These are phyloP conservation scores for Phytophthora lateralis DNA, from an alignment of 352 stramenopile species.

Conservation along the genomic window DNA sequence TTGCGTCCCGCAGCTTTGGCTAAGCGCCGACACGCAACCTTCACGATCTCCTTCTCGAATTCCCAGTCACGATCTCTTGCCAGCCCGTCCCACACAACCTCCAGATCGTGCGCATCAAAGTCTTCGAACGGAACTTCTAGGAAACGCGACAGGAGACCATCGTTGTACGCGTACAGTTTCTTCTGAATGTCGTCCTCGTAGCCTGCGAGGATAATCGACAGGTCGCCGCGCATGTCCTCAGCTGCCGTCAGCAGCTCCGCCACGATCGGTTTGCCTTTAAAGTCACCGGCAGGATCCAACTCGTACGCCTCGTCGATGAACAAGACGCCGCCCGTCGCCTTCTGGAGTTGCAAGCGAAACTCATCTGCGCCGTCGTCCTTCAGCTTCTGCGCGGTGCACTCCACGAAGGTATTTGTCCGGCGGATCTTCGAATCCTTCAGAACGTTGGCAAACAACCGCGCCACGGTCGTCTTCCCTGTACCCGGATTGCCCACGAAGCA, in stretches of 20 bases:
- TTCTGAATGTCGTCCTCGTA: slow-evolving; percentile 94
- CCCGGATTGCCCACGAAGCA: slow-evolving; percentile 80
- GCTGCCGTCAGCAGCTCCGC: slow-evolving; percentile 88
- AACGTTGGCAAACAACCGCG: slow-evolving; percentile 82
- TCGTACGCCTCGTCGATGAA: slow-evolving; percentile 95
- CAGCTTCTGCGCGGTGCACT: slow-evolving; percentile 69
- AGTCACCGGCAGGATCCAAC: slow-evolving; percentile 79
- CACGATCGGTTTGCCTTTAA: slow-evolving; percentile 86
- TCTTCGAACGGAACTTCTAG: slow-evolving; percentile 89
- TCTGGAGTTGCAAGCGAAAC: slow-evolving; percentile 79
- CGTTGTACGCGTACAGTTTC: slow-evolving; percentile 92
- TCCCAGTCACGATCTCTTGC: slow-evolving; percentile 54
- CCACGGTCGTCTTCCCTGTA: slow-evolving; percentile 84
- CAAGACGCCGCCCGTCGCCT: slow-evolving; percentile 80
- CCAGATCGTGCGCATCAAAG: slow-evolving; percentile 89
- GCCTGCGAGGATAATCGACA: slow-evolving; percentile 92
- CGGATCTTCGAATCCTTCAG: slow-evolving; percentile 77
- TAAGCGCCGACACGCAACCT: slow-evolving; percentile 72
- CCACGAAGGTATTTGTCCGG: slow-evolving; percentile 37
- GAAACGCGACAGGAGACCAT: slow-evolving; percentile 89
- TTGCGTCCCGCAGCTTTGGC: slow-evolving; percentile 65
- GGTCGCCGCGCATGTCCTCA: slow-evolving; percentile 82
- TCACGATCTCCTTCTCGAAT: slow-evolving; percentile 50
- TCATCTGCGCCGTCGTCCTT: slow-evolving; percentile 73
- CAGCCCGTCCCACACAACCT: slow-evolving; percentile 70